Evolutionary conservation across 1,139 yeast genomes (phyloP).

Genomic region (Candida sp.): DNA sequence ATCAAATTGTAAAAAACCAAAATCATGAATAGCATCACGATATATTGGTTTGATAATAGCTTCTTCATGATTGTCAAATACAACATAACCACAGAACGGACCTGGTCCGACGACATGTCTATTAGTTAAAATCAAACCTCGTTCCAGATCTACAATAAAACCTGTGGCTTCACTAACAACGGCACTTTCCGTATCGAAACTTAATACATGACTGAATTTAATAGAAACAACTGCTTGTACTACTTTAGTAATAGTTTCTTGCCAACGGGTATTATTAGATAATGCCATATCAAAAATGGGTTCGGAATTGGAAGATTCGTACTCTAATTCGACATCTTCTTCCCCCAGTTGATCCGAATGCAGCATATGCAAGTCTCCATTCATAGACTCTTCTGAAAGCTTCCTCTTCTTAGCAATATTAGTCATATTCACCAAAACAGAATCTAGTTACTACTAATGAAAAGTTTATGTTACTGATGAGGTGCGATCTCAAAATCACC

Average conservation of each 20-base stretch:
- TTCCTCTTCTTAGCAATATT: constrained; percentile 13
- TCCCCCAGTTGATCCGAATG: constrained; percentile 1
- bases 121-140: constrained; percentile 85
- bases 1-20: constrained; percentile 76
- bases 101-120: constrained; percentile 96
- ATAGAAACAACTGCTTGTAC: constrained; percentile 87
- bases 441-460: neutral
- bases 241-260: constrained; percentile 73
- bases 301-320: constrained; percentile 10
- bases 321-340: constrained; percentile 14
- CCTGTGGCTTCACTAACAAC: constrained; percentile 92
- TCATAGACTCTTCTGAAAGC: constrained; percentile 10
- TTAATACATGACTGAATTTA: constrained; percentile 82
- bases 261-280: constrained; percentile 50
- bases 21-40: constrained; percentile 85
- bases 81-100: constrained; percentile 87
- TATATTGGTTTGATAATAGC: constrained; percentile 81
- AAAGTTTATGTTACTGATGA: neutral
- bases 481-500: neutral
- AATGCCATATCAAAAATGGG: constrained; percentile 12
- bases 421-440: constrained; percentile 7
- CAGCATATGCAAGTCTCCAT: constrained; percentile 7
- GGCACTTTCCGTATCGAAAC: constrained; percentile 83
- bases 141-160: constrained; percentile 81
- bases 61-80: constrained; percentile 94